These are phyloP conservation scores for Oryza nivara DNA, from an alignment of 176 grass and related monocot genomes.

Conservation along the genomic window DNA sequence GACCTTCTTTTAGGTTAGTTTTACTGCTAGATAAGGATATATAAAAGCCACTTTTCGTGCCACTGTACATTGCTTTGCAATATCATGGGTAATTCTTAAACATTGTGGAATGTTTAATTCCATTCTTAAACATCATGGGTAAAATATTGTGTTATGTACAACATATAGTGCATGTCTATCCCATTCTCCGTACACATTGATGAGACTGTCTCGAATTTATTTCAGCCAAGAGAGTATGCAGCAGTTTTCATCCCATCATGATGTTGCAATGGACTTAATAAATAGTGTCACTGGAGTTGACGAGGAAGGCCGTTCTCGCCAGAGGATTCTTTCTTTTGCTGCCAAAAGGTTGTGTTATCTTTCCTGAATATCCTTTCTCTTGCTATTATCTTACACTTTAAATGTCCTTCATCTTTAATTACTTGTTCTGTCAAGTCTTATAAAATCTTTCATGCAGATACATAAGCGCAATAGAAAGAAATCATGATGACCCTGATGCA, in stretches of 20 bases:
- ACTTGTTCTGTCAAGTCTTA: slow-evolving; percentile 27
- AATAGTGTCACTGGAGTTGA: slow-evolving; percentile 97
- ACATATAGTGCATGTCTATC: background rate
- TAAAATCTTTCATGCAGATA: slow-evolving; percentile 68
- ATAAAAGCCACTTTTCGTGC: background rate
- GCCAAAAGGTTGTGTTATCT: slow-evolving; percentile 78
- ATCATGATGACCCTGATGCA: slow-evolving; percentile 93
- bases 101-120: background rate
- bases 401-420: background rate
- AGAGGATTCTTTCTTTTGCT: slow-evolving; percentile 97
- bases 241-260: slow-evolving; percentile 69
- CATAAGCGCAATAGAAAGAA: slow-evolving; percentile 91
- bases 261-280: slow-evolving; percentile 88
- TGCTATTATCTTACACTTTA: slow-evolving; percentile 17
- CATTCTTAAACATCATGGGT: slow-evolving; percentile 13
- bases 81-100: too few relatives aligned
- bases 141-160: slow-evolving; percentile 6
- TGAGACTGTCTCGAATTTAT: slow-evolving; percentile 29
- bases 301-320: slow-evolving; percentile 91
- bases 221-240: slow-evolving; percentile 68
- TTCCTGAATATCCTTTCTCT: slow-evolving; percentile 15
- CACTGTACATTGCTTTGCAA: background rate
- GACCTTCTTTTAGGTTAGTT: background rate
- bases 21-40: background rate
- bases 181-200: slow-evolving; percentile 8